Evolutionary conservation across 2,329 filamentous ascomycete genomes (phyloP).

Genomic region (Erysiphe neolycopersici): DNA sequence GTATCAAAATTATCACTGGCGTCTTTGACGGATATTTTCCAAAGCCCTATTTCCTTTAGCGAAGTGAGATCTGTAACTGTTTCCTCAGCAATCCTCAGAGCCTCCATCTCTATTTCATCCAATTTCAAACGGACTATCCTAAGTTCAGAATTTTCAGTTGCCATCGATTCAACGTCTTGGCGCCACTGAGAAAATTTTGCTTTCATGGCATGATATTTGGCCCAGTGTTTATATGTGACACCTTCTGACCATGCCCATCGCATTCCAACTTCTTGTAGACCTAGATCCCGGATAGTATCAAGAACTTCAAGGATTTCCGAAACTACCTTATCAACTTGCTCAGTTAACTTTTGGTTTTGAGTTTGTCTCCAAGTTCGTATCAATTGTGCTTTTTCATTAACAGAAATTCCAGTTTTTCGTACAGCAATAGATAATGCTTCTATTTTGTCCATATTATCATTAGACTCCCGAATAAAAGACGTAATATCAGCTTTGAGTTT

Average conservation of each 20-base stretch:
- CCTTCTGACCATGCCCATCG: constrained; percentile 85
- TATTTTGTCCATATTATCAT: constrained; percentile 13
- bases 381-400: constrained; percentile 37
- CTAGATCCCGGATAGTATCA: constrained; percentile 39
- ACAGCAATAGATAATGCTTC: constrained; percentile 23
- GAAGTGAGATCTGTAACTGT: constrained; percentile 56
- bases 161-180: constrained; percentile 49
- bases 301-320: constrained; percentile 40
- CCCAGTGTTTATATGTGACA: constrained; percentile 92
- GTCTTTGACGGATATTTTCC: constrained; percentile 58
- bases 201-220: constrained; percentile 75
- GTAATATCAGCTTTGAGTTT: constrained; percentile 42
- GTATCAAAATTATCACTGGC: constrained; percentile 41
- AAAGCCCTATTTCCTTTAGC: constrained; percentile 59
- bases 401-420: constrained; percentile 28
- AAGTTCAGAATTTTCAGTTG: constrained; percentile 46
- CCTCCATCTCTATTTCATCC: constrained; percentile 45
- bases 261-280: constrained; percentile 48
- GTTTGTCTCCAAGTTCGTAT: constrained; percentile 34
- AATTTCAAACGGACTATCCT: constrained; percentile 38
- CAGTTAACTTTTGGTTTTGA: constrained; percentile 29
- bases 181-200: constrained; percentile 65
- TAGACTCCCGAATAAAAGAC: constrained; percentile 27
- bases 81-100: constrained; percentile 53
- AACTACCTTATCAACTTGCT: constrained; percentile 28